phyloP scores from a whole-genome alignment of 2,329 filamentous ascomycete species.

The Penicillium rolfsii region DNA sequence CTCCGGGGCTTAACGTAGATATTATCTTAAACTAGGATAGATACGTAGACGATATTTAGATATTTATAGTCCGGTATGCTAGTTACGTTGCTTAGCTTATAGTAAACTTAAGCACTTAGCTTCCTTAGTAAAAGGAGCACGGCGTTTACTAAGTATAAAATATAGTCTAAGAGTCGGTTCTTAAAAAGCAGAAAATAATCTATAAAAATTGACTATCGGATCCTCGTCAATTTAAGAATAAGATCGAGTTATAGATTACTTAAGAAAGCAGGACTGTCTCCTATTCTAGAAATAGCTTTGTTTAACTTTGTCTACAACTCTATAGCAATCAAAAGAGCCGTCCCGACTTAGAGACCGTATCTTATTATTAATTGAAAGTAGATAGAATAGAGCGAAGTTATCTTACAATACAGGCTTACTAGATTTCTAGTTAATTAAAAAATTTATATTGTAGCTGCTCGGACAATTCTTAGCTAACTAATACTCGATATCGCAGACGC shows the following conservation, averaged over 20 bases:
- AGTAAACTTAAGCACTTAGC: not conserved
- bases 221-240: no score
- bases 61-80: slow-evolving; percentile 2
- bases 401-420: no score
- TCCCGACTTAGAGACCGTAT: no score
- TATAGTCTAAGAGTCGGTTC: not conserved
- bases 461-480: not conserved
- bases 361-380: no score
- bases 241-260: slow-evolving; percentile 1
- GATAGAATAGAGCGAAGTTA: no score
- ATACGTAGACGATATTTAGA: slow-evolving; percentile 1
- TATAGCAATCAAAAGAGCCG: no score
- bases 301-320: slow-evolving; percentile 1
- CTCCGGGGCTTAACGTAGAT: no score
- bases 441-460: not conserved
- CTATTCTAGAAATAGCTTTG: not conserved
- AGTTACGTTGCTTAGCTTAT: not conserved
- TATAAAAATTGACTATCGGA: not conserved
- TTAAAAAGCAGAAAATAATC: not conserved
- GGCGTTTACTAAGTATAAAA: not conserved
- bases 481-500: not conserved
- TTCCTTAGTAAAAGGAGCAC: not conserved
- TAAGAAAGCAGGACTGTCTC: not conserved
- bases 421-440: no score
- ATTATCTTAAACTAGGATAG: no score